Base-by-base conservation (phyloP, 441 rosid species). In the Oxalis stricta region DNA sequence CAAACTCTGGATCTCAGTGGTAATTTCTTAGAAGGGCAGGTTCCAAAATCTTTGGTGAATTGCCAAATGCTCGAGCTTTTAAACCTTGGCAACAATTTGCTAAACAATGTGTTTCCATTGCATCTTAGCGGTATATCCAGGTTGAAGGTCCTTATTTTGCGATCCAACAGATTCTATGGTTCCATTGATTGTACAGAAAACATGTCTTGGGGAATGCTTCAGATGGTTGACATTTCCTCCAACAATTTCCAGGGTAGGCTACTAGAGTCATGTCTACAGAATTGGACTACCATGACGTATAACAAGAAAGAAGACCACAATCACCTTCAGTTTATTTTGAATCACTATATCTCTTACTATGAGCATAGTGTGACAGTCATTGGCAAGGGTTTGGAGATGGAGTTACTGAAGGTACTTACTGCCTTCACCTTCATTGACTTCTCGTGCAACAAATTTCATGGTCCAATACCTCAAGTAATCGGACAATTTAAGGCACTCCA, bases 191-290 rank as follows among this genome's bases (percentile, higher is more conserved):
- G 89, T 41, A 46, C 21, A n/a, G 3, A 2, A 15, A n/a, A 34
- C 18, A 48, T 24, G 9, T 21, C 42, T 15, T 81, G 83, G 75
- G 44, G 1, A 2, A 38, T 2, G 66, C 79, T 85, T 49, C 83
- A 77, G 5, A 72, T 85, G 17, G 56, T 85, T 2, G 93, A 82
- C 36, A 8, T 82, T 50, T 69, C 75, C 5, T 18, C 16, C 35
- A 82, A 82, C 37, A n/a, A 49, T 1, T 76, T 82, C 20, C 33
- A 0, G 3, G 75, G 72, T 11, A 0, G 0, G 1, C 20, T 76
- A 8, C 73, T 66, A 2, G 0, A 0, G 0, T 0, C 17, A 10
- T 42, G 39, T 56, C 54, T 84, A 4, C 2, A 2, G 5, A 64
- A 46, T 2, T 68, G 82, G 87, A 10, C 49, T 44, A 64, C 77